Evolutionary conservation across 1,139 yeast species (phyloP).

Genomic region (Meyerozyma sp.): DNA sequence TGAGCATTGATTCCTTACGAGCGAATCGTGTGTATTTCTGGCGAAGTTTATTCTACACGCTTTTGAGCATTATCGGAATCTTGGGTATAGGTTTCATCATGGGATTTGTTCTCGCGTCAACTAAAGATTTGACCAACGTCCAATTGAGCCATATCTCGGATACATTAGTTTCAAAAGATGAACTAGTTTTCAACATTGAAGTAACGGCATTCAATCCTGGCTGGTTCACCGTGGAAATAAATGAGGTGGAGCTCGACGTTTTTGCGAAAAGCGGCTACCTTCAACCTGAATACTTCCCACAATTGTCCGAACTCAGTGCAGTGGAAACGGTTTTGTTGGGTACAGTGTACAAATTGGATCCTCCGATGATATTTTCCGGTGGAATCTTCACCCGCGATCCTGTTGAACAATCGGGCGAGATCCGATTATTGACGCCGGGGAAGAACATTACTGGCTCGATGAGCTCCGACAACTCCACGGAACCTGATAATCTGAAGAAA

Average conservation of each 20-base stretch:
- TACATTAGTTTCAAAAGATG: constrained; percentile 78
- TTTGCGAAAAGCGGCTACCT: constrained; percentile 75
- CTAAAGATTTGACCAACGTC: constrained; percentile 73
- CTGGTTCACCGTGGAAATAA: constrained; percentile 59
- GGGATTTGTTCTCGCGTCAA: constrained; percentile 83
- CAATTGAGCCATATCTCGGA: constrained; percentile 57
- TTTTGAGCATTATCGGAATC: constrained; percentile 49
- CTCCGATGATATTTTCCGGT: constrained; percentile 72
- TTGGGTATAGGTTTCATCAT: constrained; percentile 67
- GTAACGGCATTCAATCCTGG: constrained; percentile 89
- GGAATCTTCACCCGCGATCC: constrained; percentile 65
- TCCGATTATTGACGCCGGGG: constrained; percentile 75
- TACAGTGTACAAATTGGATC: constrained; percentile 57
- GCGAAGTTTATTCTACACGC: constrained; percentile 52
- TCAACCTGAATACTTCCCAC: constrained; percentile 12
- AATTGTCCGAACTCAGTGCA: constrained; percentile 10
- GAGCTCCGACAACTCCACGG: constrained; percentile 14
- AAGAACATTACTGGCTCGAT: constrained; percentile 43
- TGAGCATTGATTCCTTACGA: constrained; percentile 13
- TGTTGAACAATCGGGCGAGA: constrained; percentile 56
- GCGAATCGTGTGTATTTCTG: constrained; percentile 26
- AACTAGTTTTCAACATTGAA: constrained; percentile 71
- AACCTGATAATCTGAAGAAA: constrained; percentile 44
- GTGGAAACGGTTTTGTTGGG: constrained; percentile 76
- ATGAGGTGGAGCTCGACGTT: constrained; percentile 71